Conservation (phyloP, 805 yeast genomes). For the Monosporozyma solicola region DNA sequence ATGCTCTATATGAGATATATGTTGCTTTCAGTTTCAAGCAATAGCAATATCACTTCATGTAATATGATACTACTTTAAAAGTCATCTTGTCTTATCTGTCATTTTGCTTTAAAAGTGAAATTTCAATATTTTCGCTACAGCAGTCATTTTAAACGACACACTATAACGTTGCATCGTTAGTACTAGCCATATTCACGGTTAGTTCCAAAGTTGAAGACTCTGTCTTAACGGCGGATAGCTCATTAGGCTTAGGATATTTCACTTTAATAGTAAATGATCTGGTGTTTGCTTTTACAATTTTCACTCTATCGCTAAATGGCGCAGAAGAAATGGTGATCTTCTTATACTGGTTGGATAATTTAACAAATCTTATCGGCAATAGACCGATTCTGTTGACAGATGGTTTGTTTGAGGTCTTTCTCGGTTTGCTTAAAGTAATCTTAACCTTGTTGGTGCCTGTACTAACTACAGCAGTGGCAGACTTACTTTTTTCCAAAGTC, state of each 20-base stretch:
- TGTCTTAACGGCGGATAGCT: background rate
- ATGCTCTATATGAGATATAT: background rate
- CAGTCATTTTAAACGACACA: background rate
- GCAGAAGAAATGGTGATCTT: constrained; percentile 35
- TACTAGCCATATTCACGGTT: background rate
- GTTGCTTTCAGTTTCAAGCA: background rate
- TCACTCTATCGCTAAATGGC: constrained; percentile 31
- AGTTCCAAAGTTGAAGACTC: background rate
- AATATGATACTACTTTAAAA: background rate
- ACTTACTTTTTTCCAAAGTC: background rate
- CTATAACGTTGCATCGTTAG: background rate
- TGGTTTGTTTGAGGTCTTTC: constrained; percentile 7
- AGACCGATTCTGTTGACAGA: constrained; percentile 20
- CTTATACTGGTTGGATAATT: constrained; percentile 30
- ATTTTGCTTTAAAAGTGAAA: background rate
- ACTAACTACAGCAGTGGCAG: background rate
- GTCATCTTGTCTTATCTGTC: background rate
- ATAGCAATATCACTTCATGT: background rate
- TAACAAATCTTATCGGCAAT: constrained; percentile 36
- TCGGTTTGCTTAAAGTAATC: constrained; percentile 6
- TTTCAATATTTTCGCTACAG: background rate
- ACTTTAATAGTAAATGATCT: constrained; percentile 24
- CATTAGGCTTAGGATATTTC: constrained; percentile 3
- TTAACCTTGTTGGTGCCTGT: constrained; percentile 10
- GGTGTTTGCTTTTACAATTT: constrained; percentile 21